Evolutionary conservation across 768 basidiomycete species (phyloP), one percentile per base, ranked within the genome.

Genomic region (Chalciporus sphaerocephalus): DNA sequence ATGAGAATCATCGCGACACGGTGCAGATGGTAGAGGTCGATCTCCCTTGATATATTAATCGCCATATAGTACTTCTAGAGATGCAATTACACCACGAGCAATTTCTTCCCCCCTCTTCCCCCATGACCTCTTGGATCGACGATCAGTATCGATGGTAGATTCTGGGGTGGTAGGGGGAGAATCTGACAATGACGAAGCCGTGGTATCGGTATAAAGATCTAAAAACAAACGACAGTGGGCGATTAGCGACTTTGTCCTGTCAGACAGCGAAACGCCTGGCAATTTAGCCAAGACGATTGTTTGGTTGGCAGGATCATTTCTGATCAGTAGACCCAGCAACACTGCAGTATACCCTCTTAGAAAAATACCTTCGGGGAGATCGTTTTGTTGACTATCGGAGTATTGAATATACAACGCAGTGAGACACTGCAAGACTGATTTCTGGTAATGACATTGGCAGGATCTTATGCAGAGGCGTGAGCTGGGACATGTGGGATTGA

Each of bases 341-440:
- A 92, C 78, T 0, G 89, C 80, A 4, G 87, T 75, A 57, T 90
- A 88, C 1, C 85, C 85, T 13, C 77, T 76, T 6, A 92, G 71
- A 52, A 87, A 81, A 11, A 71, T 70, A 27, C 67, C 60, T 51
- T 79, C 75, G 5, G 69, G 59, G 13, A 37, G 44, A 46, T 53
- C 52, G 13, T 51, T 54, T 48, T 50, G 40, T 38, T 33, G 25
- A 32, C 40, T 17, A 37, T 44, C 40, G 11, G 58, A 51, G 40
- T 76, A 70, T 28, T 71, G 67, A 3, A 59, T 51, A 56, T 83
- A 85, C 17, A 87, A 56, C 15, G 54, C 56, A 5, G 67, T 66
- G 7, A 87, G 71, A 47, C 78, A 73, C 12, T 78, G 67, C 12
- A 88, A 61, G 3, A 76, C 71, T 37, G 67, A 73, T 18, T 65